Evolutionary conservation across 192 early-diverging fungal species (phyloP), one percentile per base, ranked within the genome.

Genomic region (Podila horticola): DNA sequence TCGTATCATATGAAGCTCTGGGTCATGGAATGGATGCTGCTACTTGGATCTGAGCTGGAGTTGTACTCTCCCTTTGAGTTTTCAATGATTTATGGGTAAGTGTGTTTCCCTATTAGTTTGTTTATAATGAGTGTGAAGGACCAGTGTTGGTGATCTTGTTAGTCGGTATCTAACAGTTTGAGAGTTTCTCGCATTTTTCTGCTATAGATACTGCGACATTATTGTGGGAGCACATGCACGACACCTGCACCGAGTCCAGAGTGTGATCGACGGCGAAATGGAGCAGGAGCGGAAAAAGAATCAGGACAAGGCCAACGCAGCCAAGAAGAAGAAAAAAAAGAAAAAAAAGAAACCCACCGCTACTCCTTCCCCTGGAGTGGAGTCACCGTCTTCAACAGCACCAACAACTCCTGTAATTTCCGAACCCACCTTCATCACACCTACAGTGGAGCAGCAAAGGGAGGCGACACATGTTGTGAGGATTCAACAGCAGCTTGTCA

Each of bases 41-140:
- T 86, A 29, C 68, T 92, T 1, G 92, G 92, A 9, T 92, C 91
- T 79, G 92, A 93, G 59, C 66, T 92, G 1, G 92, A 92, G 51
- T 77, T 93, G 1, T 93, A 92, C 71, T 86, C 88, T n/a, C 19
- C 62, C 8, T 85, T 90, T 74, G 92, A 93, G 73, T 87, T 85
- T 59, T 57, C 84, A 7, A 91, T 90, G 88, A 84, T 93, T 17
- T 90, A 89, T 36, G 89, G 87, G 91, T 88, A 84, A 51, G 82
- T 34, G 11, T 26, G 5, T 0, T 33, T n/a, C n/a, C n/a, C 15
- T 3, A 48, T 36, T 17, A 19, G 10, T 50, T 22, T 33, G 55
- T 13, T 5, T 41, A 6, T 58, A 28, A 45, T 28, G 24, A 5
- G 9, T 15, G 60, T 7, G 57, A 62, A 58, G 0, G 8, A 31